Percentiles rank a stretch among this genome's conserved stretches.
Conservation (phyloP, 495 filamentous ascomycete genomes). For the Penicillium turbatum region DNA sequence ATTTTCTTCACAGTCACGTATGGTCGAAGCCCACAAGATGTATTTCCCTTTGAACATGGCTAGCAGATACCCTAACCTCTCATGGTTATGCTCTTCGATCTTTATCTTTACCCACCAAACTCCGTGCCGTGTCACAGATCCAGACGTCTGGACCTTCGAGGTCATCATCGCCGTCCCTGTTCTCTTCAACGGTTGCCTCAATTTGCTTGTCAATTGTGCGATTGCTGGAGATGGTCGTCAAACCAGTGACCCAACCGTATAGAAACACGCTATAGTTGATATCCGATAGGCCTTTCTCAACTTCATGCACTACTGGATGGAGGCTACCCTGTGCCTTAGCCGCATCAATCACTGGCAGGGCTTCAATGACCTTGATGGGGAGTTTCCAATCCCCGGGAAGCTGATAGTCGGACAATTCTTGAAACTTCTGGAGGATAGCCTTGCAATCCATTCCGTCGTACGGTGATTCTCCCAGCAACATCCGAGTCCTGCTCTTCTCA, state of each 20-base stretch:
- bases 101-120: constrained; percentile 62
- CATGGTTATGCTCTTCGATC: constrained; percentile 32
- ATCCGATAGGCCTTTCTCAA: constrained; percentile 47
- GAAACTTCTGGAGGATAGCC: constrained; percentile 38
- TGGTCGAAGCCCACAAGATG: neutral
- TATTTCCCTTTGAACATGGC: neutral
- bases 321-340: constrained; percentile 28
- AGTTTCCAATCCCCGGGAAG: constrained; percentile 48
- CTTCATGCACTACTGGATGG: constrained; percentile 35
- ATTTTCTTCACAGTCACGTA: too few relatives aligned
- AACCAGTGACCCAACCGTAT: constrained; percentile 57
- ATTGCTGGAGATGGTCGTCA: constrained; percentile 66
- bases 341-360: constrained; percentile 27
- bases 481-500: constrained; percentile 52
- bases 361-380: constrained; percentile 48
- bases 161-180: constrained; percentile 34
- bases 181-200: constrained; percentile 47
- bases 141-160: constrained; percentile 54
- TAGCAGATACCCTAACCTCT: neutral
- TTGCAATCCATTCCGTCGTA: constrained; percentile 22
- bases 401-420: constrained; percentile 46
- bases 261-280: constrained; percentile 67
- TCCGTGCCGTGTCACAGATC: constrained; percentile 60
- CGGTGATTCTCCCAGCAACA: constrained; percentile 46
- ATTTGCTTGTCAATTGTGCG: constrained; percentile 60